Conservation (phyloP, 2,329 filamentous ascomycete species). For the Calonectria multiphialidica region DNA sequence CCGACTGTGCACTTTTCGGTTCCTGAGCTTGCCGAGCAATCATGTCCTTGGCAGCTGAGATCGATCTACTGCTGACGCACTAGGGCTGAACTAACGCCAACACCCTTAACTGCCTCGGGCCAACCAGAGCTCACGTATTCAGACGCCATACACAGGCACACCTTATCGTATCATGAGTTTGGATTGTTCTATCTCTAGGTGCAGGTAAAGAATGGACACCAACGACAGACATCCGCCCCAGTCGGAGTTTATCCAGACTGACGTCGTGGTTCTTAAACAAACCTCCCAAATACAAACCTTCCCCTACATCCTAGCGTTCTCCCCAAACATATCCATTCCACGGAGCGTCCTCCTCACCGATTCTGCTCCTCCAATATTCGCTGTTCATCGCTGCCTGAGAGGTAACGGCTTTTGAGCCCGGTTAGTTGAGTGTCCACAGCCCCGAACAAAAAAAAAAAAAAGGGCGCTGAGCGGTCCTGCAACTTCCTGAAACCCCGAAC, state of each 20-base stretch:
- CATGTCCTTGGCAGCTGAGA: not conserved
- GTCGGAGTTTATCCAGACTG: slow-evolving; percentile 5
- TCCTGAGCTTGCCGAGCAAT: not conserved
- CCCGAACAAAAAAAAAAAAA: not conserved
- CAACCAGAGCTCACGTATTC: not conserved
- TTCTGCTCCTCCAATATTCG: slow-evolving; percentile 29
- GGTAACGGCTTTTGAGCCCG: not conserved
- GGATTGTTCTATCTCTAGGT: slow-evolving; percentile 19
- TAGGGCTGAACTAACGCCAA: not conserved
- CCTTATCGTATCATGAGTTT: not conserved
- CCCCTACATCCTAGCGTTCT: not conserved
- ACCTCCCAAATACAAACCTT: not conserved
- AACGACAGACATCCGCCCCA: slow-evolving; percentile 1
- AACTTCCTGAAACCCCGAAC: slow-evolving; percentile 7
- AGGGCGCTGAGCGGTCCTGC: not conserved
- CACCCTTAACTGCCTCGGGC: not conserved
- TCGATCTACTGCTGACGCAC: not conserved
- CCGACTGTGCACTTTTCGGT: not conserved
- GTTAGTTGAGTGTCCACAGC: not conserved
- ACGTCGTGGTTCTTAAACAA: not conserved
- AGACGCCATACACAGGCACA: not conserved
- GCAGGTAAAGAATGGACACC: not conserved
- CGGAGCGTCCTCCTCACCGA: slow-evolving; percentile 44
- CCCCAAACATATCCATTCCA: slow-evolving; percentile 8
- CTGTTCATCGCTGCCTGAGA: not conserved